A percentile compares a stretch with the other conserved stretches of the same genome.
Conservation (phyloP, 2,329 filamentous ascomycete species). For the Monilinia vaccinii-corymbosi region DNA sequence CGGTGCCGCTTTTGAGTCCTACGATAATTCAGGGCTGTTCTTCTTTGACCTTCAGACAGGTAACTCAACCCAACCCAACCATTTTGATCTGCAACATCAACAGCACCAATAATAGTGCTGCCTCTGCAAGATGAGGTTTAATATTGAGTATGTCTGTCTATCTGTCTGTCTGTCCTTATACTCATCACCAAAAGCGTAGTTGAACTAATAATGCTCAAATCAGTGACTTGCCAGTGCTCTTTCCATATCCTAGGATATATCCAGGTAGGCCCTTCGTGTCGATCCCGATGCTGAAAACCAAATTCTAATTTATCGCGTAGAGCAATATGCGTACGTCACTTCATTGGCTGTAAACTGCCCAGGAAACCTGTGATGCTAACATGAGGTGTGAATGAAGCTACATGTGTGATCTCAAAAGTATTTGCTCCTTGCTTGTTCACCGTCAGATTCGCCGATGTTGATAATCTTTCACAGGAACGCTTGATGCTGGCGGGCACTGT, state of each 20-base stretch:
- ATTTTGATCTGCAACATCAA: conserved; percentile 4
- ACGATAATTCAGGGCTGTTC: conserved; percentile 3
- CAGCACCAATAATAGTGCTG: not conserved
- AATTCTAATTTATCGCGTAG: conserved; percentile 39
- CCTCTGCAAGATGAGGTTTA: conserved; percentile 58
- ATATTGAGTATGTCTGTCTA: conserved; percentile 55
- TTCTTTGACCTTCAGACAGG: not conserved
- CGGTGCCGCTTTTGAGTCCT: conserved; percentile 4
- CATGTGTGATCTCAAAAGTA: conserved; percentile 75
- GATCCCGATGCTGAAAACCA: not conserved
- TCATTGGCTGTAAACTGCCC: no score
- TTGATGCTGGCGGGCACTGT: conserved; percentile 90
- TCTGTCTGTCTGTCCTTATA: conserved; percentile 33
- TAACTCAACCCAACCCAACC: not conserved
- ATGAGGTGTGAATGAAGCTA: conserved; percentile 38
- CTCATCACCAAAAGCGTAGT: not conserved
- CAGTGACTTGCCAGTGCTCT: conserved; percentile 60
- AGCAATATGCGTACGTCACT: conserved; percentile 53
- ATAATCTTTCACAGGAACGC: conserved; percentile 45
- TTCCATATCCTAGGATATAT: conserved; percentile 68
- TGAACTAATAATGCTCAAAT: conserved; percentile 16
- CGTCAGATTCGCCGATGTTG: conserved; percentile 10
- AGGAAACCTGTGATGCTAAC: conserved; percentile 10
- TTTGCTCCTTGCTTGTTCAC: conserved; percentile 7
- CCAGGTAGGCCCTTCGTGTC: conserved; percentile 34